Percentiles rank a stretch among this genome's conserved stretches.
Evolutionary conservation across 2,329 filamentous ascomycete genomes (phyloP).

Genomic region (Tolypocladium ophioglossoides): DNA sequence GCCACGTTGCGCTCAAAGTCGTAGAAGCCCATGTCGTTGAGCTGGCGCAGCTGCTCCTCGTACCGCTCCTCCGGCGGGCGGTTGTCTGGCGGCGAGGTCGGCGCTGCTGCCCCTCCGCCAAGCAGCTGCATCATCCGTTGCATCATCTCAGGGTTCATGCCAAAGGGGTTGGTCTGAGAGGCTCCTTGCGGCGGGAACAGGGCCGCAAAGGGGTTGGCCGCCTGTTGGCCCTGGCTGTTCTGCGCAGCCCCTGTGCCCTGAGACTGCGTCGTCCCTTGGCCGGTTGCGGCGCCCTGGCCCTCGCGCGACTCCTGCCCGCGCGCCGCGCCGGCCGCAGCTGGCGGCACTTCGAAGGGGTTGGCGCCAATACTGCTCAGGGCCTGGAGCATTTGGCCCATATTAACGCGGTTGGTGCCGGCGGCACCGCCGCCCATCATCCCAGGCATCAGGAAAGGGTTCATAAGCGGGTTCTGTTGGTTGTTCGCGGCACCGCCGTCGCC

Average conservation of each 20-base stretch:
- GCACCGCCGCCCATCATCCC: slow-evolving; percentile 12
- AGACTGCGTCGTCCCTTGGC: slow-evolving; percentile 7
- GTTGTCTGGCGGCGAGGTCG: slow-evolving; percentile 59
- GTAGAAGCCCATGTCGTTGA: slow-evolving; percentile 98
- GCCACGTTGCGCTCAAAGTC: slow-evolving; percentile 92
- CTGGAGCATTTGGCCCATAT: slow-evolving; percentile 18
- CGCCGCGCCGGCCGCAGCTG: slow-evolving; percentile 9
- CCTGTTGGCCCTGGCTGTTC: slow-evolving; percentile 23
- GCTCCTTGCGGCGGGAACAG: slow-evolving; percentile 38
- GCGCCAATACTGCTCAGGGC: slow-evolving; percentile 16
- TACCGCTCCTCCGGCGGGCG: slow-evolving; percentile 91
- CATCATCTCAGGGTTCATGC: slow-evolving; percentile 43
- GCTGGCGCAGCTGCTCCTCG: slow-evolving; percentile 75
- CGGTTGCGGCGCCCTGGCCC: slow-evolving; percentile 12
- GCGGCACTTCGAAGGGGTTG: slow-evolving; percentile 23
- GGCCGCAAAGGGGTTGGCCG: slow-evolving; percentile 57
- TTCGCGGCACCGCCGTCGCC: slow-evolving; percentile 18
- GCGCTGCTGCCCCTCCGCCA: slow-evolving; percentile 18
- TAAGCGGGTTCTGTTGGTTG: slow-evolving; percentile 32
- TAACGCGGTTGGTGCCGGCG: slow-evolving; percentile 7
- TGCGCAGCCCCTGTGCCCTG: slow-evolving; percentile 12
- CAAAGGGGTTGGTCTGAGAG: slow-evolving; percentile 28
- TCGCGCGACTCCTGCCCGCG: slow-evolving; percentile 13
- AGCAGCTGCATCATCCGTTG: slow-evolving; percentile 44
- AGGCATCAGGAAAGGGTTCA: slow-evolving; percentile 19